Conservation (phyloP, 1,139 yeast species). For the Geotrichum candidum region DNA sequence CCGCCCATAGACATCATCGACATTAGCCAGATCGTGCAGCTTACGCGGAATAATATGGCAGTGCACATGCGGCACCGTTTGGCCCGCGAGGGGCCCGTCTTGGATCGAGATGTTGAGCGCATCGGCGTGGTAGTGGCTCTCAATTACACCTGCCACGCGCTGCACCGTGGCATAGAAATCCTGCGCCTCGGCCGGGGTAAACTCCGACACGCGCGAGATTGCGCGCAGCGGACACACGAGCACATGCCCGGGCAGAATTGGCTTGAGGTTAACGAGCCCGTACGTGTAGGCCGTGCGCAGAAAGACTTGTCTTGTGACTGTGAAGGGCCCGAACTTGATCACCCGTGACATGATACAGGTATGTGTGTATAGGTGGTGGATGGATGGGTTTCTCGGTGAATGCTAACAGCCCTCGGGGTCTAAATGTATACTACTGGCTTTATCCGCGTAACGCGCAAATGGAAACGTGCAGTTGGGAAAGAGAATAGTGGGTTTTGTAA, state of each 20-base stretch:
- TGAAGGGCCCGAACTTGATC: constrained; percentile 33
- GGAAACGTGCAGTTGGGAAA: neutral
- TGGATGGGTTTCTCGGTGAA: neutral
- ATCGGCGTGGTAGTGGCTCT: constrained; percentile 63
- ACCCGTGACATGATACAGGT: neutral
- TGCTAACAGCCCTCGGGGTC: no score
- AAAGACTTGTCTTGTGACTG: constrained; percentile 54
- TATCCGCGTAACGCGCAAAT: neutral
- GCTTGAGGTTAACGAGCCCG: constrained; percentile 84
- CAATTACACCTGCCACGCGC: constrained; percentile 59
- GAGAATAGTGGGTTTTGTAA: neutral
- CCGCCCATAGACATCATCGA: constrained; percentile 62
- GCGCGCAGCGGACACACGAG: constrained; percentile 74
- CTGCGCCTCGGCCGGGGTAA: constrained; percentile 61
- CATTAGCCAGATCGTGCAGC: constrained; percentile 49
- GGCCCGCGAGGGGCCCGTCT: constrained; percentile 95
- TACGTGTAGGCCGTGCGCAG: constrained; percentile 41
- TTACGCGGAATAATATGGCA: constrained; percentile 85
- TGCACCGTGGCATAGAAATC: constrained; percentile 82
- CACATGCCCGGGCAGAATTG: constrained; percentile 85
- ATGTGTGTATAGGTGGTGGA: neutral
- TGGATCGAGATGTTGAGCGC: constrained; percentile 84
- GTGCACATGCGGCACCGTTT: constrained; percentile 87
- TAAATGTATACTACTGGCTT: neutral
- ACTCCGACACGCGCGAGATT: constrained; percentile 59